Percentiles rank a stretch among this genome's conserved stretches.
Evolutionary conservation across 345 rosid species (phyloP).

Genomic region (Citrus australasica): DNA sequence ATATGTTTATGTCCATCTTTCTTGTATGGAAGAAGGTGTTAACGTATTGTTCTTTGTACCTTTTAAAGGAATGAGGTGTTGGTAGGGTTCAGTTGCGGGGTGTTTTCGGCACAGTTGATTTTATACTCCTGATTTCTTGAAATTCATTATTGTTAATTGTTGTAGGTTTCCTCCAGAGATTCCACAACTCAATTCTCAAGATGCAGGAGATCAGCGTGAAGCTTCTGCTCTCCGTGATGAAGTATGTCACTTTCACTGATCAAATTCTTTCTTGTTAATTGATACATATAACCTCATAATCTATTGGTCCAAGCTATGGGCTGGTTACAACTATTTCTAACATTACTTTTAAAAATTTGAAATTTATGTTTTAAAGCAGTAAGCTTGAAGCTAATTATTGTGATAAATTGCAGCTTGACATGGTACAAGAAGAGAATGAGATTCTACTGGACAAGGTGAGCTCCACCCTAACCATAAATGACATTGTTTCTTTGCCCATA

Average conservation of each 20-base stretch:
- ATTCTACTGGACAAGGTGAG: constrained; percentile 59
- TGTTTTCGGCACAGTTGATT: background rate
- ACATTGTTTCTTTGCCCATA: constrained; percentile 9
- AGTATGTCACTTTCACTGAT: constrained; percentile 43
- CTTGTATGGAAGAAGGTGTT: background rate
- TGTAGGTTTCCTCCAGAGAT: constrained; percentile 67
- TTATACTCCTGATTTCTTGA: background rate
- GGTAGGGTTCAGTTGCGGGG: background rate
- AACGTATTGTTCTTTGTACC: background rate
- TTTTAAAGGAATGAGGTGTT: background rate
- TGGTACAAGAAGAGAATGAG: constrained; percentile 95
- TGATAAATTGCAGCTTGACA: constrained; percentile 73
- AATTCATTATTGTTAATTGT: constrained; percentile 6
- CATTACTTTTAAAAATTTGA: constrained; percentile 31
- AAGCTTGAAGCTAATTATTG: constrained; percentile 23
- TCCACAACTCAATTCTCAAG: constrained; percentile 52
- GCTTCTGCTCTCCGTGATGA: constrained; percentile 98
- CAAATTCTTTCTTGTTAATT: constrained; percentile 1
- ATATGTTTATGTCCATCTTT: background rate
- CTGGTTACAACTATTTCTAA: background rate
- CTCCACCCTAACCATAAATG: background rate
- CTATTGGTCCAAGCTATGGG: background rate
- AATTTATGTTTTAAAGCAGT: background rate
- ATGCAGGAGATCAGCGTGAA: constrained; percentile 74
- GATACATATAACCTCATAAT: background rate